Conservation (phyloP, 768 basidiomycete species). For the Hysterangium stoloniferum region DNA sequence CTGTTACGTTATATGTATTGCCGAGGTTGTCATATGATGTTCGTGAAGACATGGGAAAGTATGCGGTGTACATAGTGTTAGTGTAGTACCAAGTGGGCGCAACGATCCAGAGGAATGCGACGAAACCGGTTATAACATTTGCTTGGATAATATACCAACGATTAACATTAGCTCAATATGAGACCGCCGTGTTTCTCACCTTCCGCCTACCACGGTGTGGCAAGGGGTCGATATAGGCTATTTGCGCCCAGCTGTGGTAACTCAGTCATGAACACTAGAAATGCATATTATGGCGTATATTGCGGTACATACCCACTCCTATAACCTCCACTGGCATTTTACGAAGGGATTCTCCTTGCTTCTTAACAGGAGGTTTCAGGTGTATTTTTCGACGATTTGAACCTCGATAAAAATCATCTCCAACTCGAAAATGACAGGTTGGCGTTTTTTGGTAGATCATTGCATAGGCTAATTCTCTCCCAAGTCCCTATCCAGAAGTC, state of each 20-base stretch:
- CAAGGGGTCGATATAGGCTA: constrained; percentile 66
- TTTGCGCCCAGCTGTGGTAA: constrained; percentile 26
- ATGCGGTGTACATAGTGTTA: constrained; percentile 34
- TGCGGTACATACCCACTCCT: too few relatives aligned
- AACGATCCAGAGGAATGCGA: constrained; percentile 69
- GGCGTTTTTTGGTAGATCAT: constrained; percentile 6
- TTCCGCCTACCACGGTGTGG: constrained; percentile 49
- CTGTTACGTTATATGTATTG: constrained; percentile 48
- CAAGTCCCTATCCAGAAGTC: constrained; percentile 60
- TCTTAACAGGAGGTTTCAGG: constrained; percentile 5
- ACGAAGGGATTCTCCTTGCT: background rate
- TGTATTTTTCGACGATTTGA: constrained; percentile 41
- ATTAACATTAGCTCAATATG: too few relatives aligned
- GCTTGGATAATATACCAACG: constrained; percentile 27
- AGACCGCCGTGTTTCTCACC: background rate
- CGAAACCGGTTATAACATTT: constrained; percentile 58
- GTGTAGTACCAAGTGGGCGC: constrained; percentile 44
- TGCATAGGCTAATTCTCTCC: constrained; percentile 9
- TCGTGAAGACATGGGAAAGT: constrained; percentile 47
- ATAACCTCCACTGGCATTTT: too few relatives aligned
- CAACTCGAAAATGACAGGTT: constrained; percentile 28
- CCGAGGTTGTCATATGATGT: constrained; percentile 72
- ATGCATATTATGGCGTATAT: too few relatives aligned
- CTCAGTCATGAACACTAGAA: too few relatives aligned
- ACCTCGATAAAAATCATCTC: constrained; percentile 41